Conservation (phyloP, 2,329 filamentous ascomycete genomes). For the Epichloe brachyelytri region DNA sequence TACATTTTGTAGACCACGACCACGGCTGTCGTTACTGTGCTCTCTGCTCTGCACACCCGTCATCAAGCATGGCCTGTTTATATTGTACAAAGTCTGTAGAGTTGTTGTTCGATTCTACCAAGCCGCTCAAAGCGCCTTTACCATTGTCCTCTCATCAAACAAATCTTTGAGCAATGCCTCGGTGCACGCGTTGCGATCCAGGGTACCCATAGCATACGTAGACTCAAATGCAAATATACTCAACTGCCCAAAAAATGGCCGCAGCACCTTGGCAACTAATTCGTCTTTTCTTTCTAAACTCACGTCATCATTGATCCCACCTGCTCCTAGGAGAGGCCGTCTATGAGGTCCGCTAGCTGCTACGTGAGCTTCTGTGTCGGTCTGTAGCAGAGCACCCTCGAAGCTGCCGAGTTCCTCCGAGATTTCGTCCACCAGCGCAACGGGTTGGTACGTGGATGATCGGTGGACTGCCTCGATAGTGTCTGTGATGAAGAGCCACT, state of each 20-base stretch:
- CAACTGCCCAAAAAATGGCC: constrained; percentile 81
- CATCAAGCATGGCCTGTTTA: too few relatives aligned
- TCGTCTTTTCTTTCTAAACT: constrained; percentile 49
- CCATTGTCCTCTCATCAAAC: constrained; percentile 64
- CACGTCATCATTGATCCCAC: constrained; percentile 43
- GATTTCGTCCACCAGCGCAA: constrained; percentile 73
- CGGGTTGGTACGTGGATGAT: constrained; percentile 51
- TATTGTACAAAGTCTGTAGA: too few relatives aligned
- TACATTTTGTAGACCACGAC: too few relatives aligned
- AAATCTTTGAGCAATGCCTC: constrained; percentile 56
- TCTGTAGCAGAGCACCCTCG: constrained; percentile 18
- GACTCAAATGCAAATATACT: constrained; percentile 92
- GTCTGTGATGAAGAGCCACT: constrained; percentile 96
- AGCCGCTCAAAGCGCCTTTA: constrained; percentile 37
- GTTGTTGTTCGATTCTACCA: too few relatives aligned
- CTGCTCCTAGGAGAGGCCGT: constrained; percentile 36
- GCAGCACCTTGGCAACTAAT: constrained; percentile 63
- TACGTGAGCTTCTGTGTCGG: constrained; percentile 25
- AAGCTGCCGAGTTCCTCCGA: constrained; percentile 56
- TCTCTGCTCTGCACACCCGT: too few relatives aligned
- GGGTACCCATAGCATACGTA: constrained; percentile 68
- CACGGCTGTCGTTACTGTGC: too few relatives aligned
- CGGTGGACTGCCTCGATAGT: constrained; percentile 93
- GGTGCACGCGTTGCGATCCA: constrained; percentile 54
- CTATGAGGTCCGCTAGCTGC: constrained; percentile 24